Base-by-base conservation (phyloP, 495 filamentous ascomycete genomes). In the Penicillium coprophilum region DNA sequence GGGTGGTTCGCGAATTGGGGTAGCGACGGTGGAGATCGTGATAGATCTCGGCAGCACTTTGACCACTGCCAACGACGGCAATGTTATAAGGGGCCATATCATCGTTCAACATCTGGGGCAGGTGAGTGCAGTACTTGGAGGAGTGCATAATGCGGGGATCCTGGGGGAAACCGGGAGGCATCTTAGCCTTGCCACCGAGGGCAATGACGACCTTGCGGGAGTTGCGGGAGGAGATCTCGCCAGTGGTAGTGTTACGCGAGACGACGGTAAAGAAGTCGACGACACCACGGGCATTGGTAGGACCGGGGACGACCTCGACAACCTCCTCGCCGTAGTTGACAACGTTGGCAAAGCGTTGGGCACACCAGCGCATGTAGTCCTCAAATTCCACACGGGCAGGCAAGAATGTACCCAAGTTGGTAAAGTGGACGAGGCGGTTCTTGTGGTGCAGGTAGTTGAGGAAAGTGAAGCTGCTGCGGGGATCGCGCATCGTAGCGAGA, bases 31-130 rank as follows among this genome's bases (percentile, higher is more conserved):
- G 88, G 21, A 97, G 74, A 68, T 96, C 91, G 70, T 88, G 86
- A 77, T 93, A 98, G 56, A 96, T 96, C 77, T 98, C 93, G 0
- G 93, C 93, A 4, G 93, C 90, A 64, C 89, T 94, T 75, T 98
- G 94, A 8, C 93, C 93, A 46, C 85, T 87, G 13, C 93, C 93
- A 45, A 97, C 71, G 17, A 98, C 87, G 9, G 89, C 92, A 55
- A 97, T 84, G 19, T 84, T 83, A 64, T 88, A 89, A 2, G 84
- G 78, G 17, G 68, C 62, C 7, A 64, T 70, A 30, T 77, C 70
- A 53, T 92, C 80, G 31, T 66, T 72, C 23, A 95, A 73, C 17
- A 95, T 67, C 38, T 70, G 68, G 1, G 84, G 82, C 3, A 89
- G 75, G 12, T 70, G 62, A 10, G 84, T 82, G 27, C 87, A 84